phyloP scores from a whole-genome alignment of 192 early-diverging fungal genomes.

The Coemansia furcata region DNA sequence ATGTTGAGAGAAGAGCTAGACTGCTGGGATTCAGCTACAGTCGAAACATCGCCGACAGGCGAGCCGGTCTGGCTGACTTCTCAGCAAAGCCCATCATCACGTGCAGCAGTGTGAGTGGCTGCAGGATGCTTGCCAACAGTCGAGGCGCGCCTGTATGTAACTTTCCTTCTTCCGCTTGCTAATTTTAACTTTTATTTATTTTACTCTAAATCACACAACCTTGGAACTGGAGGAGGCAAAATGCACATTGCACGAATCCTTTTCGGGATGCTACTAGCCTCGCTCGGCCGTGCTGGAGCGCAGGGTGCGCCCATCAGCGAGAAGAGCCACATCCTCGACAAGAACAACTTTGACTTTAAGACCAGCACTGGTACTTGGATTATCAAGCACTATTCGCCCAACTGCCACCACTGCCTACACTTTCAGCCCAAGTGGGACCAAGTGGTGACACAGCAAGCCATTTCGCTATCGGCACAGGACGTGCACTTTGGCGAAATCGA shows the following conservation, averaged over 20 bases:
- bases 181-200: slow-evolving; percentile 6
- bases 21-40: neutral
- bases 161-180: neutral
- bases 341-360: slow-evolving; percentile 42
- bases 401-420: slow-evolving; percentile 76
- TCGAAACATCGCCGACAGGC: neutral
- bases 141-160: neutral
- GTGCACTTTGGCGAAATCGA: slow-evolving; percentile 72
- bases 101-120: neutral
- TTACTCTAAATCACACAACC: neutral
- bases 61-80: neutral
- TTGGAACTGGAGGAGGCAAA: neutral
- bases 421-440: slow-evolving; percentile 79
- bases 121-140: neutral
- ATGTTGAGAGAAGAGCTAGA: slow-evolving; percentile 33
- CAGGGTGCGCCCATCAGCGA: slow-evolving; percentile 39
- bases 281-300: slow-evolving; percentile 13
- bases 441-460: slow-evolving; percentile 49
- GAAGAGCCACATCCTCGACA: slow-evolving; percentile 42
- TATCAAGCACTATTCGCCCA: slow-evolving; percentile 83
- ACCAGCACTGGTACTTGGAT: slow-evolving; percentile 68
- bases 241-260: slow-evolving; percentile 23
- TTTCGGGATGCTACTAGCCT: slow-evolving; percentile 8
- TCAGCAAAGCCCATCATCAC: neutral
- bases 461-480: slow-evolving; percentile 26